These are phyloP conservation scores for Entomophthora muscae DNA, from an alignment of 371 early-diverging fungal species.

Conservation along the genomic window DNA sequence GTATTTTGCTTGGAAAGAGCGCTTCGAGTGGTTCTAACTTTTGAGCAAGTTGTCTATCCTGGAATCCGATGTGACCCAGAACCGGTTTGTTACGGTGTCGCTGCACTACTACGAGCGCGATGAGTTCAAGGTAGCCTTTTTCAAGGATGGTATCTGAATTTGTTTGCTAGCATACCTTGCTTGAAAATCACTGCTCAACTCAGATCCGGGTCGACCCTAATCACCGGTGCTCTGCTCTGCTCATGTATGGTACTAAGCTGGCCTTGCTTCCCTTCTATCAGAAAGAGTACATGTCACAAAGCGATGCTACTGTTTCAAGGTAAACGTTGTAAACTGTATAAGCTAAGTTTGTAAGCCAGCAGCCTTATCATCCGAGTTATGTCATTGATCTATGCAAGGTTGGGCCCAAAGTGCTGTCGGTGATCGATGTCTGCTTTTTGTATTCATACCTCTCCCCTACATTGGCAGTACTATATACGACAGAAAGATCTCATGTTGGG, in stretches of 20 bases:
- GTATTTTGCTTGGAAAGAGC: no score
- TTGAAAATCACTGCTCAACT: slow-evolving; percentile 42
- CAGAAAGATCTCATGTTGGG: slow-evolving; percentile 75
- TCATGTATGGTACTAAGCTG: slow-evolving; percentile 68
- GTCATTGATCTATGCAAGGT: slow-evolving; percentile 39
- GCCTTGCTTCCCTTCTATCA: slow-evolving; percentile 83
- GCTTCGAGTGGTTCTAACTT: no score
- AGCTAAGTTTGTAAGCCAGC: slow-evolving; percentile 22
- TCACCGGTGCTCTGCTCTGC: slow-evolving; percentile 67
- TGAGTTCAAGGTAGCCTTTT: slow-evolving; percentile 45
- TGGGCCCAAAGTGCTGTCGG: slow-evolving; percentile 46
- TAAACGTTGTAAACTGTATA: slow-evolving; percentile 12
- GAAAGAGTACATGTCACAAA: slow-evolving; percentile 27
- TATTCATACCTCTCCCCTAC: slow-evolving; percentile 86
- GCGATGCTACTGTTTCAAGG: slow-evolving; percentile 26
- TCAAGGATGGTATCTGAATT: not conserved
- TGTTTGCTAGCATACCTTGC: slow-evolving; percentile 29
- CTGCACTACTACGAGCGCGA: slow-evolving; percentile 94
- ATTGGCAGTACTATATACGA: slow-evolving; percentile 79
- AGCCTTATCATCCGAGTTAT: slow-evolving; percentile 58
- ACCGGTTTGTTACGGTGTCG: slow-evolving; percentile 74
- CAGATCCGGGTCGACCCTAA: slow-evolving; percentile 58
- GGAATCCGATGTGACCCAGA: slow-evolving; percentile 59
- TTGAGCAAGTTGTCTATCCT: slow-evolving; percentile 82
- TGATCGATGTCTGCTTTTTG: slow-evolving; percentile 80